A percentile compares a stretch with the other conserved stretches of the same genome.
Conservation (phyloP, 2,329 filamentous ascomycete species). For the Pseudopyricularia cyperi region DNA sequence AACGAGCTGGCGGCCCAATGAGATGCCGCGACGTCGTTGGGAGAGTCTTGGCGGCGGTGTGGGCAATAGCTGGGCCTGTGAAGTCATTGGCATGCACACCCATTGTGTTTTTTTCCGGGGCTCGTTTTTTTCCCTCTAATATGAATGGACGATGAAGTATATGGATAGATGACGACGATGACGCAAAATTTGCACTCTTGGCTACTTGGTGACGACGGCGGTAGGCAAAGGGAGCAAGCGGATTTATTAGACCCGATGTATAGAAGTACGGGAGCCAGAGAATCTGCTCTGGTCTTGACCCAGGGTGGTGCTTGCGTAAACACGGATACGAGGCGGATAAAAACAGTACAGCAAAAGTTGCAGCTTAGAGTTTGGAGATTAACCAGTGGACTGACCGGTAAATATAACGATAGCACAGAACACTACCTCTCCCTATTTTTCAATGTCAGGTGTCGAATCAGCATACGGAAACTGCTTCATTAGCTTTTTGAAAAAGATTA, state of each 20-base stretch:
- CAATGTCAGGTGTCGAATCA: too few relatives aligned
- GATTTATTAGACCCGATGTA: neutral
- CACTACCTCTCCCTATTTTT: too few relatives aligned
- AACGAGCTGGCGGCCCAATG: constrained; percentile 30
- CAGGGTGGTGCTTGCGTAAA: neutral
- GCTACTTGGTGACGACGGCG: neutral
- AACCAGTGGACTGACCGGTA: too few relatives aligned
- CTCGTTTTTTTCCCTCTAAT: neutral
- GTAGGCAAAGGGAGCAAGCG: neutral
- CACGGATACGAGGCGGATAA: too few relatives aligned
- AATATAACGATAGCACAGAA: too few relatives aligned
- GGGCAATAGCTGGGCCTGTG: neutral
- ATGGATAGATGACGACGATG: neutral
- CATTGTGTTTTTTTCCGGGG: too few relatives aligned
- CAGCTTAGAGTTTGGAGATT: too few relatives aligned
- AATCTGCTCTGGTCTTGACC: neutral
- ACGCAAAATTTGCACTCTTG: neutral
- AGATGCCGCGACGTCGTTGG: neutral
- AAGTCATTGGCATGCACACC: neutral
- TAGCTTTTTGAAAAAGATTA: too few relatives aligned
- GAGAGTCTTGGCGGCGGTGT: neutral
- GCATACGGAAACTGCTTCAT: too few relatives aligned
- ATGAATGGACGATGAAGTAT: neutral
- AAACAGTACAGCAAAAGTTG: too few relatives aligned
- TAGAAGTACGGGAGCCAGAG: neutral